These are phyloP conservation scores for Naganishia sp. DNA, from an alignment of 1,284 basidiomycete genomes.

Conservation along the genomic window DNA sequence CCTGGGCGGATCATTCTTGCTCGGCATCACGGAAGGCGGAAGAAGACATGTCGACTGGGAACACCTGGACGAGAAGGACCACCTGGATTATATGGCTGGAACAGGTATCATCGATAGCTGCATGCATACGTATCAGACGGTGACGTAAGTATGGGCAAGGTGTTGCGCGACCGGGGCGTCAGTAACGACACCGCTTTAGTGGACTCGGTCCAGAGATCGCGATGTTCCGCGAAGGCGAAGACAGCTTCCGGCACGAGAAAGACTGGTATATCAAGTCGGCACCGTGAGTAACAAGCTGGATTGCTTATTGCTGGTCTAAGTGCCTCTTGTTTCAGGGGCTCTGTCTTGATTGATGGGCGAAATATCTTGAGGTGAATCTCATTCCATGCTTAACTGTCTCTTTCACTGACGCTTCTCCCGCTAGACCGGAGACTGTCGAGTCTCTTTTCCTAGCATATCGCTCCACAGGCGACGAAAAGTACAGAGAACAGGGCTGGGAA, in stretches of 20 bases:
- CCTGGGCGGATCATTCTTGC: slow-evolving; percentile 84
- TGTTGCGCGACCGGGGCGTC: too few relatives aligned
- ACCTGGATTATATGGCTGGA: slow-evolving; percentile 72
- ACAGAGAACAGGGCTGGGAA: slow-evolving; percentile 81
- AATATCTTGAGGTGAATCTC: slow-evolving; percentile 74
- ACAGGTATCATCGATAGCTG: slow-evolving; percentile 82
- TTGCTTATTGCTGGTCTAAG: neutral
- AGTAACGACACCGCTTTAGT: slow-evolving; percentile 52
- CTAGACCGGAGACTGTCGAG: slow-evolving; percentile 89
- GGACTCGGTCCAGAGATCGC: slow-evolving; percentile 82
- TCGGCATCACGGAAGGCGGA: slow-evolving; percentile 76
- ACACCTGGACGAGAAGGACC: slow-evolving; percentile 57
- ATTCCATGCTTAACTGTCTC: slow-evolving; percentile 7
- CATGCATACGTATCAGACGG: slow-evolving; percentile 80
- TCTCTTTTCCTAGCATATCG: slow-evolving; percentile 85
- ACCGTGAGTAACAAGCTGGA: slow-evolving; percentile 56
- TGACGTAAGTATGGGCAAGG: slow-evolving; percentile 63
- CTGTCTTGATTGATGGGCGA: slow-evolving; percentile 64
- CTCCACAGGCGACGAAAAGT: slow-evolving; percentile 76
- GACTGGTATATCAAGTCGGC: slow-evolving; percentile 86
- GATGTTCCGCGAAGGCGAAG: slow-evolving; percentile 64
- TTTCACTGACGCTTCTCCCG: slow-evolving; percentile 6
- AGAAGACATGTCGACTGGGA: slow-evolving; percentile 52
- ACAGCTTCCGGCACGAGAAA: slow-evolving; percentile 45
- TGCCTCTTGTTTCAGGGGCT: neutral